phyloP scores from a whole-genome alignment of 2,329 filamentous ascomycete species.

The Cryphonectria radicalis region DNA sequence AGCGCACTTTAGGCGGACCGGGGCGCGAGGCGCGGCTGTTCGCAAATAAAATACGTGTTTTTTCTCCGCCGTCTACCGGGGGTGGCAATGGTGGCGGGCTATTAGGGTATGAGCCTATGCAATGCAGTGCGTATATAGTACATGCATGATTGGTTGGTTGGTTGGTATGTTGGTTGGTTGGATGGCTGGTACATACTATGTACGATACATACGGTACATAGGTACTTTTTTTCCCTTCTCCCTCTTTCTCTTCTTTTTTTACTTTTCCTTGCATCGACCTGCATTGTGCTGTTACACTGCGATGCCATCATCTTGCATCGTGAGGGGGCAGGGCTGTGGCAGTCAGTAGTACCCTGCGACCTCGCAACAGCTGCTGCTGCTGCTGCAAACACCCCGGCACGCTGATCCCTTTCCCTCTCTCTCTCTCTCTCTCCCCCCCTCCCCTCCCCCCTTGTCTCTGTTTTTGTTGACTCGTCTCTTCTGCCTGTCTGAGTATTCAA shows the following conservation, averaged over 20 bases:
- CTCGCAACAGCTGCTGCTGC: background rate
- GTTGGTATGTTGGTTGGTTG: background rate
- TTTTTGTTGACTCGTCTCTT: background rate
- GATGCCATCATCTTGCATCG: slow-evolving; percentile 1
- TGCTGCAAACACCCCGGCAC: background rate
- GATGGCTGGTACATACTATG: background rate
- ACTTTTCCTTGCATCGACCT: background rate
- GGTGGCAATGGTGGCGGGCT: background rate
- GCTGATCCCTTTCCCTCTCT: background rate
- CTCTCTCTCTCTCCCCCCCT: no score
- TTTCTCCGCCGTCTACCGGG: background rate
- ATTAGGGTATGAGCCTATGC: background rate
- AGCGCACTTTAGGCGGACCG: slow-evolving; percentile 4
- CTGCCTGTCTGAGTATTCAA: background rate
- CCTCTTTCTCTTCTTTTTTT: no score
- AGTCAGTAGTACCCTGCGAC: background rate
- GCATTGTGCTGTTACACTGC: background rate
- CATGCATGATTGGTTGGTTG: background rate
- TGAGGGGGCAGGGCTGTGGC: background rate
- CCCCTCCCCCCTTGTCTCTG: background rate
- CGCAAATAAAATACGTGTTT: slow-evolving; percentile 3
- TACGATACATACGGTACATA: background rate
- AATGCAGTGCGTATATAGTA: background rate
- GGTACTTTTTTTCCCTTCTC: background rate
- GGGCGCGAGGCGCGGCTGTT: slow-evolving; percentile 4